Base-by-base conservation (phyloP, 2,329 filamentous ascomycete species). In the Pestalotiopsis fici region DNA sequence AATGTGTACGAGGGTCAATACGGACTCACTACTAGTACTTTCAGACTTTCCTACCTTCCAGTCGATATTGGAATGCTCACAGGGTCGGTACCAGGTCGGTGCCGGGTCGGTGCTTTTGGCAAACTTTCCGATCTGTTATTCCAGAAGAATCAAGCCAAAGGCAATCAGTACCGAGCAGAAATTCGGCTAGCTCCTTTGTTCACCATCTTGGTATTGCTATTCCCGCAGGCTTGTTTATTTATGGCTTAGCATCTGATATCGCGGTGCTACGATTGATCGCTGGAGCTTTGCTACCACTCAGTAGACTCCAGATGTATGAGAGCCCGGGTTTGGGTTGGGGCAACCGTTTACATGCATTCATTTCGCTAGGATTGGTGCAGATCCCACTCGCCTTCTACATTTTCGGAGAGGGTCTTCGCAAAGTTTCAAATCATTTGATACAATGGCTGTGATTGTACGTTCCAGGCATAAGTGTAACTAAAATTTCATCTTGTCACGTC, bases 241-340 rank as follows among this genome's bases (percentile, higher is more conserved):
- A 86, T 69, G 85, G 84, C 13, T 87, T 83, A 83, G 79, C 82
- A 0, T 79, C 81, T 0, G 71, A 86, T 12, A 88, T 81, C 68
- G 87, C 86, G 0, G 81, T 90, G 1, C 74, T 90, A 9, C 77
- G 87, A 31, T 77, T 71, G 7, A 70, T 87, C 0, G 78, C 85
- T 3, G 87, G 86, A 12, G 86, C 83, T 0, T 76, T 88, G 23
- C 74, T 90, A 2, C 87, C 87, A 0, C 77, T 90, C 3, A 81
- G 81, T 9, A 87, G 83, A 0, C 75, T 84, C 11, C 73, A 74
- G 11, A 82, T 90, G 80, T 90, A 87, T 71, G 76, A 81, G n/a
- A 76, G 86, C 7, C 6, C 15, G 37, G 37, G 37, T 3, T 15
- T 39, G 37, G 37, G 37, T 3, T 39, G 37, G 37, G 88, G 86